A percentile compares a stretch with the other conserved stretches of the same genome.
Conservation (phyloP, 176 grass and related monocot species). For the Aegilops umbellulata region DNA sequence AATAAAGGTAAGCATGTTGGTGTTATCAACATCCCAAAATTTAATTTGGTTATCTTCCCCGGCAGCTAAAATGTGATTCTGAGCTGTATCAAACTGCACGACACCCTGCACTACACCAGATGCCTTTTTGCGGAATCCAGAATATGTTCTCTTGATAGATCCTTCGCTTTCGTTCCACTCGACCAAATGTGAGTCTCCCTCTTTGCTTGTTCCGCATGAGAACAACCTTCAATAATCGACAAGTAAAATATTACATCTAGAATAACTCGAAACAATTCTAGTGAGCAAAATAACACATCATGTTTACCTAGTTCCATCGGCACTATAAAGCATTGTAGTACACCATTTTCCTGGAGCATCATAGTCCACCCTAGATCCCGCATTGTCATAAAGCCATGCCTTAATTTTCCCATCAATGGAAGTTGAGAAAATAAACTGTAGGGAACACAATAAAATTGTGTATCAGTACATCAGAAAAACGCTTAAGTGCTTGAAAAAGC, state of each 20-base stretch:
- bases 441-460: constrained; percentile 16
- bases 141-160: constrained; percentile 87
- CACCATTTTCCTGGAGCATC: constrained; percentile 91
- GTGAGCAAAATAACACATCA: neutral
- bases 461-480: constrained; percentile 2
- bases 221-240: constrained; percentile 64
- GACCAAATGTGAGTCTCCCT: constrained; percentile 87
- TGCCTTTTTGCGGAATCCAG: constrained; percentile 81
- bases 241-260: constrained; percentile 25
- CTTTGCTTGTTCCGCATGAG: constrained; percentile 96
- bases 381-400: constrained; percentile 97
- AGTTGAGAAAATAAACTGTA: constrained; percentile 98
- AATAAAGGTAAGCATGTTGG: constrained; percentile 69
- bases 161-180: constrained; percentile 99
- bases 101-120: constrained; percentile 72
- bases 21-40: constrained; percentile 90
- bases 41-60: constrained; percentile 96
- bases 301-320: constrained; percentile 87
- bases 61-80: constrained; percentile 95
- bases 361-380: constrained; percentile 93
- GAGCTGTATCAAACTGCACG: constrained; percentile 95
- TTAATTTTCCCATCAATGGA: constrained; percentile 96
- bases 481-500: neutral
- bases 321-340: constrained; percentile 97
- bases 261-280: constrained; percentile 16